These are phyloP conservation scores for Lomentospora prolificans DNA, from an alignment of 2,329 filamentous ascomycete genomes.

Conservation along the genomic window DNA sequence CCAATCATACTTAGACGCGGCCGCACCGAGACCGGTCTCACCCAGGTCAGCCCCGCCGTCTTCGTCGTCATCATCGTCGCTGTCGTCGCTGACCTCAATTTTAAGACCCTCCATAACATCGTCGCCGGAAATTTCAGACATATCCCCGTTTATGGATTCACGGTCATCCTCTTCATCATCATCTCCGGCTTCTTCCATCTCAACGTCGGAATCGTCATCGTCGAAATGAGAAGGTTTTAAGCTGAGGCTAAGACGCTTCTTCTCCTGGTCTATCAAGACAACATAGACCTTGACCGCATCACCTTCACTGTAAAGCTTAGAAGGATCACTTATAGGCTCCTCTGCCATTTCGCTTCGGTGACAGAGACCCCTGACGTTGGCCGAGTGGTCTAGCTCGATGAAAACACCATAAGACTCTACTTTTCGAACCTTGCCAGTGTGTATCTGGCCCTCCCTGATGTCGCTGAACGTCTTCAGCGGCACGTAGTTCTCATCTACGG, in stretches of 20 bases:
- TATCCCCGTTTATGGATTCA: slow-evolving; percentile 34
- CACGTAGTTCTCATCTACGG: slow-evolving; percentile 69
- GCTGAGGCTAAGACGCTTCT: slow-evolving; percentile 76
- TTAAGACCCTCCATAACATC: slow-evolving; percentile 19
- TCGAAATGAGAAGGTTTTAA: slow-evolving; percentile 89
- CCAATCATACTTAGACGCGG: slow-evolving; percentile 68
- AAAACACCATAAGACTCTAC: slow-evolving; percentile 95
- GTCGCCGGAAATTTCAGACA: slow-evolving; percentile 25
- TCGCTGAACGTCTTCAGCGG: slow-evolving; percentile 66
- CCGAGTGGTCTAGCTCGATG: slow-evolving; percentile 76
- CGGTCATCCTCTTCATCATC: slow-evolving; percentile 38
- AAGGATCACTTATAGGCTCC: slow-evolving; percentile 69
- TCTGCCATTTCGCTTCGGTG: slow-evolving; percentile 90
- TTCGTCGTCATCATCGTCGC: slow-evolving; percentile 30
- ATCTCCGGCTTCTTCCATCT: slow-evolving; percentile 32
- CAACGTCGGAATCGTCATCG: slow-evolving; percentile 39
- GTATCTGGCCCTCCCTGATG: slow-evolving; percentile 65
- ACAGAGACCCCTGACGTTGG: slow-evolving; percentile 85
- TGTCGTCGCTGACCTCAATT: slow-evolving; percentile 21
- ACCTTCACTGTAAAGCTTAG: slow-evolving; percentile 79
- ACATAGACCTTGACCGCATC: slow-evolving; percentile 91
- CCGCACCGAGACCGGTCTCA: slow-evolving; percentile 25
- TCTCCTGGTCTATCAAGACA: slow-evolving; percentile 63
- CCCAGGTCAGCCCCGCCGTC: slow-evolving; percentile 35
- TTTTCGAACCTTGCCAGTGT: slow-evolving; percentile 86